Evolutionary conservation across 1,284 basidiomycete genomes (phyloP).

Genomic region (Ceratobasidium papillatum): DNA sequence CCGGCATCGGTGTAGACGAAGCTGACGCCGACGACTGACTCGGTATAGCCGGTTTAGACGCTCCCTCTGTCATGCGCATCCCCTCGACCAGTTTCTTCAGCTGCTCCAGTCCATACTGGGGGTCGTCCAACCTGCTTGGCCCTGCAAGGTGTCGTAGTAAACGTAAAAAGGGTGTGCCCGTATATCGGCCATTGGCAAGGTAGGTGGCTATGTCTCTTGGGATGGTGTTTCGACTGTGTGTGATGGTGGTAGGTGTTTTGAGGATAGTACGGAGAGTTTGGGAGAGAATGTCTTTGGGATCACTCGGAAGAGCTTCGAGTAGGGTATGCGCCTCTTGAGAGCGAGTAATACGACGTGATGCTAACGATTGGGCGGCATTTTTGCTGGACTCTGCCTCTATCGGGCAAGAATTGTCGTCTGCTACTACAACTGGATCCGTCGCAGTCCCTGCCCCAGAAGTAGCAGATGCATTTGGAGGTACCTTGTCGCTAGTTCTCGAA

Average conservation of each 20-base stretch:
- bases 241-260: slow-evolving; percentile 12
- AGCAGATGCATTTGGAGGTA: background rate
- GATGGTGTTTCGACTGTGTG: background rate
- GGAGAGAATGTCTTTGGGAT: slow-evolving; percentile 27
- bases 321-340: slow-evolving; percentile 19
- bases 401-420: slow-evolving; percentile 7
- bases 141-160: slow-evolving; percentile 23
- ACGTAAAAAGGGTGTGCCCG: slow-evolving; percentile 32
- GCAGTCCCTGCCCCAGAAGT: slow-evolving; percentile 14
- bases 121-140: background rate
- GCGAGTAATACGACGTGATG: slow-evolving; percentile 12
- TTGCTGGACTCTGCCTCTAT: background rate
- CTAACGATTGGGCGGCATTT: background rate
- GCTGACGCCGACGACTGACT: slow-evolving; percentile 14
- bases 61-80: slow-evolving; percentile 21
- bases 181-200: slow-evolving; percentile 34
- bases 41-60: background rate
- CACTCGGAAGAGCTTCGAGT: slow-evolving; percentile 20
- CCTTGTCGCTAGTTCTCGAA: background rate
- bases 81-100: slow-evolving; percentile 33
- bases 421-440: slow-evolving; percentile 18
- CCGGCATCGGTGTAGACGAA: slow-evolving; percentile 26
- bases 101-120: background rate
- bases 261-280: slow-evolving; percentile 28
- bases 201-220: slow-evolving; percentile 22